Evolutionary conservation across 192 early-diverging fungal species (phyloP).

Genomic region (Chytriomyces sp.): DNA sequence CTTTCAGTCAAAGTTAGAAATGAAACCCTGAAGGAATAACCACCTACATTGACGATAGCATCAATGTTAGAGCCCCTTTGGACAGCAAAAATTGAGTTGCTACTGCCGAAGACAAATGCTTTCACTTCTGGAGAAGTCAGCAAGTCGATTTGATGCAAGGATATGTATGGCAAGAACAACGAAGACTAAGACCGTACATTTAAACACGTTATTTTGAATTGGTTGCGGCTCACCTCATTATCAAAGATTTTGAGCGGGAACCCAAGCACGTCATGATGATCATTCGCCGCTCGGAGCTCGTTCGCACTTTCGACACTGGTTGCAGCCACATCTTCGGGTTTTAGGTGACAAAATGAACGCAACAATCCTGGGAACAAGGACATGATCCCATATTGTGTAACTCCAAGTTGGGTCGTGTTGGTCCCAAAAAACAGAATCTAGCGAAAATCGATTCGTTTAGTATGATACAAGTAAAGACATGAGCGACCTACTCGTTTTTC

Average conservation of each 20-base stretch:
- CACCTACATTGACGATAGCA: slow-evolving; percentile 21
- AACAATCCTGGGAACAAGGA: slow-evolving; percentile 22
- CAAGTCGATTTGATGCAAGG: slow-evolving; percentile 24
- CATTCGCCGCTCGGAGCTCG: neutral
- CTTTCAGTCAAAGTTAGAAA: neutral
- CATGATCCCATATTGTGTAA: slow-evolving; percentile 15
- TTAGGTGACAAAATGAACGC: slow-evolving; percentile 4
- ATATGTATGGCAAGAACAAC: slow-evolving; percentile 22
- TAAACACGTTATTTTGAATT: too few relatives aligned
- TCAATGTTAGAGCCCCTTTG: slow-evolving; percentile 23
- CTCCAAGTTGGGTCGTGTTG: slow-evolving; percentile 8
- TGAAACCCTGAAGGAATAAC: neutral
- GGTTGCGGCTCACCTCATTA: too few relatives aligned
- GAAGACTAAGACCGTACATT: too few relatives aligned
- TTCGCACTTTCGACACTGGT: neutral
- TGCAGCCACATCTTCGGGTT: slow-evolving; percentile 2
- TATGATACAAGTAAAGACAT: neutral
- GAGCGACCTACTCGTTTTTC: slow-evolving; percentile 6
- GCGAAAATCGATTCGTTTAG: neutral
- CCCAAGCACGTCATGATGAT: slow-evolving; percentile 1
- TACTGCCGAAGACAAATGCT: slow-evolving; percentile 17
- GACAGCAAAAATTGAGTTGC: slow-evolving; percentile 24
- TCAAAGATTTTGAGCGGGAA: slow-evolving; percentile 10
- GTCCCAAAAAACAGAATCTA: slow-evolving; percentile 25
- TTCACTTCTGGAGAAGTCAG: slow-evolving; percentile 9